Percentiles rank a stretch among this genome's conserved stretches.
Conservation (phyloP, 1,284 basidiomycete genomes). For the Cutaneotrichosporon cavernicola region DNA sequence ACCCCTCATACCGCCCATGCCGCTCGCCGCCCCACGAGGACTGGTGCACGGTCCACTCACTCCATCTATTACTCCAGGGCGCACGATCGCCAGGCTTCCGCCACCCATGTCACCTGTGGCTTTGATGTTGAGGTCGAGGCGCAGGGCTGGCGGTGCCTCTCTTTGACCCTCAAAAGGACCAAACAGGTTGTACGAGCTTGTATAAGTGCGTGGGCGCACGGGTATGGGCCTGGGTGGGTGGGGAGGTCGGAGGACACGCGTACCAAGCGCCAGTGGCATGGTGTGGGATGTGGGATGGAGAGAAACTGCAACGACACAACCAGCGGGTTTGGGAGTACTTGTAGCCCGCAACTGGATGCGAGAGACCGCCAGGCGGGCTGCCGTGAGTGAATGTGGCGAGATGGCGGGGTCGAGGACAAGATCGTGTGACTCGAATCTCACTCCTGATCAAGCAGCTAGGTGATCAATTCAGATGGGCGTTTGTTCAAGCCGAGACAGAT, state of each 20-base stretch:
- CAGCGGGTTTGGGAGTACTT: not conserved
- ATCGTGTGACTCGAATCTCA: not conserved
- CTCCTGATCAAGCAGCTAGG: too few relatives aligned
- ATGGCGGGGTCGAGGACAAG: not conserved
- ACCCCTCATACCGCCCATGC: too few relatives aligned
- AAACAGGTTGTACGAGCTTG: not conserved
- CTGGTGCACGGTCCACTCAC: constrained; percentile 4
- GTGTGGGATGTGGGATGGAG: not conserved
- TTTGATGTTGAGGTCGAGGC: not conserved
- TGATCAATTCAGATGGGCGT: too few relatives aligned
- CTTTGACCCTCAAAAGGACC: not conserved
- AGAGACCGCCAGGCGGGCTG: too few relatives aligned
- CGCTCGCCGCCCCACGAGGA: not conserved
- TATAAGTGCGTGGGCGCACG: not conserved
- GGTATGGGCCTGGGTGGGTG: not conserved
- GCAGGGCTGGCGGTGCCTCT: not conserved
- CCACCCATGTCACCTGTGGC: not conserved
- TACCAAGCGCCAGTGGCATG: not conserved
- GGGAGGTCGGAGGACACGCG: not conserved
- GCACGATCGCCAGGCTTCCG: not conserved
- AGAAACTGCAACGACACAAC: not conserved
- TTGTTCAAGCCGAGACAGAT: too few relatives aligned
- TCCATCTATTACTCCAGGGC: not conserved
- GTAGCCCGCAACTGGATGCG: not conserved
- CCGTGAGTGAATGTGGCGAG: too few relatives aligned